Evolutionary conservation across 2,329 filamentous ascomycete genomes (phyloP).

Genomic region (Neurospora crassa): DNA sequence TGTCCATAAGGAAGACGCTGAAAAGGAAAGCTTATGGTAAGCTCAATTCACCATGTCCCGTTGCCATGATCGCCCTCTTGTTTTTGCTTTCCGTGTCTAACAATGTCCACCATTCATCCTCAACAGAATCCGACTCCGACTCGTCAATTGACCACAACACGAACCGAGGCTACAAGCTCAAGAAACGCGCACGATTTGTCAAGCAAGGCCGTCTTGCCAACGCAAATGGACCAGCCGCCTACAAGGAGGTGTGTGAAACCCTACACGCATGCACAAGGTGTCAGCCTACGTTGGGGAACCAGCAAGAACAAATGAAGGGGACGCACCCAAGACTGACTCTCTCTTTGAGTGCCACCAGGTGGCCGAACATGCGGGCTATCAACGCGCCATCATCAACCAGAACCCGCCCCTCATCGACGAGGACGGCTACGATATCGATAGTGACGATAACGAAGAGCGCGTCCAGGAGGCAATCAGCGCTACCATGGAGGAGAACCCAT

Average conservation of each 20-base stretch:
- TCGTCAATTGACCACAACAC: constrained; percentile 58
- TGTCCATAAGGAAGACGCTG: constrained; percentile 57
- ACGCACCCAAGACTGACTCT: not conserved
- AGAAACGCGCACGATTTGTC: constrained; percentile 63
- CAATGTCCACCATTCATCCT: constrained; percentile 3
- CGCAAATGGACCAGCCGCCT: constrained; percentile 54
- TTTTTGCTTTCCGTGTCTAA: constrained; percentile 16
- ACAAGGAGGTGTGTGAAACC: constrained; percentile 52
- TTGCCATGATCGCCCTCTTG: not conserved
- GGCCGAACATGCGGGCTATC: constrained; percentile 65
- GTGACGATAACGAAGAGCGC: constrained; percentile 58
- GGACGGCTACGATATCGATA: constrained; percentile 68
- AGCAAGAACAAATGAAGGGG: not conserved
- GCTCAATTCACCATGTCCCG: constrained; percentile 3
- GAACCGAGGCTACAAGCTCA: constrained; percentile 72
- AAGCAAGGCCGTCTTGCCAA: constrained; percentile 60
- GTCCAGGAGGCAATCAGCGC: constrained; percentile 49
- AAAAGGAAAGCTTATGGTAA: constrained; percentile 55
- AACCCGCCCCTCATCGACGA: constrained; percentile 67
- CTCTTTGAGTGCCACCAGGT: constrained; percentile 35
- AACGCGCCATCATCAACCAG: constrained; percentile 61
- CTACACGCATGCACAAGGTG: constrained; percentile 1
- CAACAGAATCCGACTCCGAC: constrained; percentile 67
- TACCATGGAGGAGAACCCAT: constrained; percentile 65
- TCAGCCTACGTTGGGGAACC: constrained; percentile 1